Base-by-base conservation (phyloP, 495 filamentous ascomycete species). In the Penicillium cinerascens region DNA sequence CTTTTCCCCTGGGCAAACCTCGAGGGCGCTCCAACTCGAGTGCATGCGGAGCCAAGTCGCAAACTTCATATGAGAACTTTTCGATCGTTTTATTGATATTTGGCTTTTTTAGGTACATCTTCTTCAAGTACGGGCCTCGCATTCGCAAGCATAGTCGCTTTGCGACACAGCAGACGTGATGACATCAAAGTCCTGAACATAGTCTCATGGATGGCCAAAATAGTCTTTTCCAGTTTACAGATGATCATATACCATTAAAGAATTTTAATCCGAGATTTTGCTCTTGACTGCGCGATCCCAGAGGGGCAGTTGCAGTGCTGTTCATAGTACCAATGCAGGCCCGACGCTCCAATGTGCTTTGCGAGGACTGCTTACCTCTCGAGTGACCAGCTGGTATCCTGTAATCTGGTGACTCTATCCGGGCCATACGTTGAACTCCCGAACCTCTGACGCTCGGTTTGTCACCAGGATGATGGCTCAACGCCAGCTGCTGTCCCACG, bases 41-140 rank as follows among this genome's bases (percentile, higher is more conserved):
- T 56, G 43, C 51, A 53, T 55, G 49, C 39, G 44, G 27, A 22
- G 18, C 8, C 45, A 13, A 26, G 20, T 27, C 39, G 1, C 37
- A 23, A 40, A 44, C 17, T 39, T 42, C 40, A 41, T 22, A 22
- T 39, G 39, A 20, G 21, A 33, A 44, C 15, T n/a, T 27, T 44
- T 16, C 23, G 53, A 49, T 23, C 7, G 1, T 42, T 35, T 50
- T 27, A 48, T 59, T n/a, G 53, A 29, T 17, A 11, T 18, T 26
- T n/a, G n/a, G 17, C 11, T 33, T 29, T 29, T 45, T 6, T 53
- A 81, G 78, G 48, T 81, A 85, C 56, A 53, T 88, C 15, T 88
- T 89, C 61, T 88, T 85, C 65, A 70, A 67, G 41, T 86, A 82
- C 49, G 85, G 85, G 18, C 69, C 72, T 62, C 69, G 64, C 22